Evolutionary conservation across 2,329 filamentous ascomycete species (phyloP), one percentile per base, ranked within the genome.

Genomic region (Exophiala oligosperma): DNA sequence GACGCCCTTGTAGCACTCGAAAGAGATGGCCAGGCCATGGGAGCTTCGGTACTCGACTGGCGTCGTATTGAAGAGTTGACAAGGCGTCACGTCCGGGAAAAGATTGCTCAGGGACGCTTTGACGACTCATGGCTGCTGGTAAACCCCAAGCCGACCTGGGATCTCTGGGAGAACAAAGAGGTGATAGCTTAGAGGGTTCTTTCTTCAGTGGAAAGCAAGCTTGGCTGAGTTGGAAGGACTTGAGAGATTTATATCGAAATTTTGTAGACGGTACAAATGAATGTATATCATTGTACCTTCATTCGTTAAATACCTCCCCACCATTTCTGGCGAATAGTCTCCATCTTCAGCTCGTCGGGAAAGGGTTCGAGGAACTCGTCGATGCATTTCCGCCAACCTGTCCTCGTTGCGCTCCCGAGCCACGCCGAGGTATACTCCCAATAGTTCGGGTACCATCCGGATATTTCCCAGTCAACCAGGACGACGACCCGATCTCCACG

Each of bases 381-480:
- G 43, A 76, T 52, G 24, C 63, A 32, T 2, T 68, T 54, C 57
- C 67, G 62, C 75, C 72, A 75, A 8, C 59, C 61, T 29, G 35
- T 49, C 38, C 67, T 67, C 4, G 57, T 57, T 1, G 58, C 56
- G 60, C 72, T 76, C 14, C 69, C 73, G 53, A 69, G 63, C 64
- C 70, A 71, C 1, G 73, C 71, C 6, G 67, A 69, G 6, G 73
- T 76, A 57, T 76, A 77, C 59, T 79, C 76, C 76, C 75, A 80
- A 65, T 77, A 79, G 14, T 64, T 52, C 5, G 75, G 76, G 58
- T 73, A 77, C 74, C 73, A 79, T 1, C 75, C 76, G 9, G 72
- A 64, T 11, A 67, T 69, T 59, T 79, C 78, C 76, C 77, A 81
- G 59, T 74, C 76, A 47, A 76, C 61, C 59, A 83, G 78, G 6